Conservation (phyloP, 2,329 filamentous ascomycete genomes). For the Aspergillus latus region DNA sequence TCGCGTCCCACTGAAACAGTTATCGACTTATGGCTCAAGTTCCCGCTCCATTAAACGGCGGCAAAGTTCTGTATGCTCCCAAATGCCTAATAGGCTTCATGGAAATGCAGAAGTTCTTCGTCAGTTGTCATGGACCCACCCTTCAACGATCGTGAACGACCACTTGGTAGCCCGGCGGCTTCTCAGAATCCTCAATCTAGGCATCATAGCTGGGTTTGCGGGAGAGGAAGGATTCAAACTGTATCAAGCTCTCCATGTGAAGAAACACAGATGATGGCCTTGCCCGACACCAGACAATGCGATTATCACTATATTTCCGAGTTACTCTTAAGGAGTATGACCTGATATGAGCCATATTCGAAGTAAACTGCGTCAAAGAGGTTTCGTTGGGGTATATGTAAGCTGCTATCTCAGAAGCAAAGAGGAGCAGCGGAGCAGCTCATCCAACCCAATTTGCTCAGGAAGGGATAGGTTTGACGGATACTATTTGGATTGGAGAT, state of each 20-base stretch:
- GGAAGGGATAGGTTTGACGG: no score
- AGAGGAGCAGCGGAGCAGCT: no score
- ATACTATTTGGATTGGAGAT: no score
- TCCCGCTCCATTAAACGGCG: conserved; percentile 9
- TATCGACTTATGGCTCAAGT: conserved; percentile 23
- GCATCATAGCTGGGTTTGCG: conserved; percentile 15
- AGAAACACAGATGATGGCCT: conserved; percentile 26
- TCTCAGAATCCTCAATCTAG: conserved; percentile 19
- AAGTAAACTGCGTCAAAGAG: no score
- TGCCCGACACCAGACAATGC: conserved; percentile 18
- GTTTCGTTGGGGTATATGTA: no score
- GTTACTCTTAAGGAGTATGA: conserved; percentile 28
- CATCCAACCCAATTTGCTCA: no score
- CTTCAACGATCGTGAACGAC: conserved; percentile 18
- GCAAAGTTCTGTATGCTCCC: conserved; percentile 4
- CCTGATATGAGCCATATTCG: conserved; percentile 21
- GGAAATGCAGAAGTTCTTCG: conserved; percentile 7
- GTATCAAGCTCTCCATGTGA: conserved; percentile 21
- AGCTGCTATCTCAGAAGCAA: no score
- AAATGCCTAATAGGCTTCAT: background rate
- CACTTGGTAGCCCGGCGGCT: conserved; percentile 23
- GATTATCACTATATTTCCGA: conserved; percentile 29
- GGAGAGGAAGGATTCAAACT: conserved; percentile 16
- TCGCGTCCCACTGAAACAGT: conserved; percentile 17
- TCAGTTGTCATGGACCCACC: conserved; percentile 13